Base-by-base conservation (phyloP, 2,329 filamentous ascomycete species). In the Coniochaeta sp. region DNA sequence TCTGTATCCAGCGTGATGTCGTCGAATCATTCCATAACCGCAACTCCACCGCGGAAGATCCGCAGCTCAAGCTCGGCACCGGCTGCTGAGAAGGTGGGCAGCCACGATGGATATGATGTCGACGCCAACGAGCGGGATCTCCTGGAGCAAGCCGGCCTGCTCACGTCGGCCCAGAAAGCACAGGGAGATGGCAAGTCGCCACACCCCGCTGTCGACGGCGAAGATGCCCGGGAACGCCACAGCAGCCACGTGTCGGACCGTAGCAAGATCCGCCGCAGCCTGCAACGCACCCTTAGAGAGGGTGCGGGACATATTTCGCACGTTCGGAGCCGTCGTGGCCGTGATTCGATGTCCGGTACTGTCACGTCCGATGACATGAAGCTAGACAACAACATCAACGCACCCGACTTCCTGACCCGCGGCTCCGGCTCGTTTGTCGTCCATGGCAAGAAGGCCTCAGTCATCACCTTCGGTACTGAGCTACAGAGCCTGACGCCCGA, bases 371-470 rank as follows among this genome's bases (percentile, higher is more conserved):
- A 82, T 28, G 80, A 81, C 16, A 54, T 52, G 4, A 53, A 42
- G 31, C 56, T 54, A 13, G 58, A 72, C 58, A 27, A 24, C 20
- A 6, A 30, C 42, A 30, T 67, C 56, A 61, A 79, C 70, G 73
- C 87, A 64, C 54, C 63, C 32, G 87, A 89, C 58, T 83, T 87
- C 10, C 76, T 99, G 12, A 76, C 87, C 6, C 83, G 94, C 47
- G 86, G 87, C 12, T 83, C 88, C 12, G 90, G 90, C 5, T 95
- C 89, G 61, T 99, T 99, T 67, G 95, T 94, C 4, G 85, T 99
- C 4, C 94, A 99, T 63, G 92, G 94, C 55, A 99, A 97, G 74
- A 97, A 99, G 69, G 94, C 94, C 3, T 96, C 91, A 1, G 89
- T 99, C 52, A 89, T 99, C 59, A 95, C 89, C n/a, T 95, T 99